Evolutionary conservation across 805 yeast genomes (phyloP).

Genomic region (Starmera amethionina): DNA sequence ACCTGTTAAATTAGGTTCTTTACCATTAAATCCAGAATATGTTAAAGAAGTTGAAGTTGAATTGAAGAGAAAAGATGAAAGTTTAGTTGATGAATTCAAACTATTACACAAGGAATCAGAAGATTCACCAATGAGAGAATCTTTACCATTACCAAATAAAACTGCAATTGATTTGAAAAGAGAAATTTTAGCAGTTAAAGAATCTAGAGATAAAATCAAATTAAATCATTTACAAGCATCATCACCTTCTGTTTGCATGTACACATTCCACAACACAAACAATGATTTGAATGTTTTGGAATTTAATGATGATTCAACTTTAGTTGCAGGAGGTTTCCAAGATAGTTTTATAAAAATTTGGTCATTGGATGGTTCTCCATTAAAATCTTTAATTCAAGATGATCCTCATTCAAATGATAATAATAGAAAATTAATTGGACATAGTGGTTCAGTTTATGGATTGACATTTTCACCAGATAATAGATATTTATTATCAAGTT

Average conservation of each 20-base stretch:
- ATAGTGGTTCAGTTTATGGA: slow-evolving; percentile 90
- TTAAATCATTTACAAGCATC: slow-evolving; percentile 66
- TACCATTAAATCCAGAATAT: slow-evolving; percentile 82
- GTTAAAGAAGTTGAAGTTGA: slow-evolving; percentile 78
- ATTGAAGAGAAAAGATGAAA: slow-evolving; percentile 67
- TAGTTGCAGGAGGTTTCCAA: slow-evolving; percentile 91
- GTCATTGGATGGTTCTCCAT: slow-evolving; percentile 87
- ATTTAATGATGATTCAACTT: slow-evolving; percentile 78
- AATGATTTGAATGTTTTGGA: slow-evolving; percentile 79
- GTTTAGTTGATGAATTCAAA: slow-evolving; percentile 58
- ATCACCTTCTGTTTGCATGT: slow-evolving; percentile 94
- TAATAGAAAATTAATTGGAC: slow-evolving; percentile 62
- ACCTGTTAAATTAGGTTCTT: slow-evolving; percentile 69
- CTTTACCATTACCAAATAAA: slow-evolving; percentile 78
- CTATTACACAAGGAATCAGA: slow-evolving; percentile 40
- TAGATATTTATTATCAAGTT: slow-evolving; percentile 65
- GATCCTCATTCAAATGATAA: slow-evolving; percentile 40
- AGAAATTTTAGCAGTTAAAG: slow-evolving; percentile 71
- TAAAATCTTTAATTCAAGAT: slow-evolving; percentile 48
- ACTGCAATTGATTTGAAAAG: slow-evolving; percentile 72
- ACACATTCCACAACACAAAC: slow-evolving; percentile 93
- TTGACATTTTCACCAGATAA: slow-evolving; percentile 86
- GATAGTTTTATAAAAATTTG: slow-evolving; percentile 87
- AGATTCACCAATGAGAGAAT: slow-evolving; percentile 65
- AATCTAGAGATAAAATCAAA: slow-evolving; percentile 65